Percentiles rank a stretch among this genome's conserved stretches.
phyloP scores from a whole-genome alignment of 192 early-diverging fungal genomes.

The Linnemannia hyalina region DNA sequence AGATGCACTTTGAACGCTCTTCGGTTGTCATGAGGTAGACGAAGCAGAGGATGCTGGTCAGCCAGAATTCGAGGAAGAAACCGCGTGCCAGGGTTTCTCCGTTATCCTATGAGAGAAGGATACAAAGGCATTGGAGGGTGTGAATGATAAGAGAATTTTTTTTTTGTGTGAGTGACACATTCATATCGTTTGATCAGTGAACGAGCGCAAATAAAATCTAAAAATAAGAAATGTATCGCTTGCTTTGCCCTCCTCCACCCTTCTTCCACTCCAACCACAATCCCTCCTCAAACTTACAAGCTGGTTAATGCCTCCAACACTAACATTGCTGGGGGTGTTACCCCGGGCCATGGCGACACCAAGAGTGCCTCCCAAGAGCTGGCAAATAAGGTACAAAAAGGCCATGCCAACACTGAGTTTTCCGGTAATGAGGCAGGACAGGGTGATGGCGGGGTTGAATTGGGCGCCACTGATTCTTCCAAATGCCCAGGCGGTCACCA shows the following conservation, averaged over 20 bases:
- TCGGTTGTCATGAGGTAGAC: constrained; percentile 40
- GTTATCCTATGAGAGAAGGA: not conserved
- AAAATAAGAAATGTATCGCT: too few relatives aligned
- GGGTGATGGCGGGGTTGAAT: constrained; percentile 73
- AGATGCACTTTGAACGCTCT: constrained; percentile 10
- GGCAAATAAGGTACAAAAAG: constrained; percentile 66
- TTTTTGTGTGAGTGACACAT: not conserved
- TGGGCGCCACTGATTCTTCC: constrained; percentile 68
- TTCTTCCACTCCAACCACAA: not conserved
- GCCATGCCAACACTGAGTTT: constrained; percentile 53
- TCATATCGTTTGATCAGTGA: too few relatives aligned
- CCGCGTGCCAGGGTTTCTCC: constrained; percentile 15
- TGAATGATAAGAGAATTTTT: not conserved
- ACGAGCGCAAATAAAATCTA: too few relatives aligned
- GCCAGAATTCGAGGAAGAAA: constrained; percentile 38
- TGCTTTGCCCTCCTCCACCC: not conserved
- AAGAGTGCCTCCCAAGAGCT: constrained; percentile 65
- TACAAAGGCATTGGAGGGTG: too few relatives aligned
- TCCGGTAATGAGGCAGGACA: constrained; percentile 65
- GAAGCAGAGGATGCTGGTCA: constrained; percentile 29
- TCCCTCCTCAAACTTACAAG: constrained; percentile 2
- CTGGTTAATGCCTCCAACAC: constrained; percentile 17
- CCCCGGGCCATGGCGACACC: constrained; percentile 56
- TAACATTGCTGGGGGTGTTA: constrained; percentile 5
- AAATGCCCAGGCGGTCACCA: constrained; percentile 60